Evolutionary conservation across 371 early-diverging fungal species (phyloP).

Genomic region (Apophysomyces variabilis): DNA sequence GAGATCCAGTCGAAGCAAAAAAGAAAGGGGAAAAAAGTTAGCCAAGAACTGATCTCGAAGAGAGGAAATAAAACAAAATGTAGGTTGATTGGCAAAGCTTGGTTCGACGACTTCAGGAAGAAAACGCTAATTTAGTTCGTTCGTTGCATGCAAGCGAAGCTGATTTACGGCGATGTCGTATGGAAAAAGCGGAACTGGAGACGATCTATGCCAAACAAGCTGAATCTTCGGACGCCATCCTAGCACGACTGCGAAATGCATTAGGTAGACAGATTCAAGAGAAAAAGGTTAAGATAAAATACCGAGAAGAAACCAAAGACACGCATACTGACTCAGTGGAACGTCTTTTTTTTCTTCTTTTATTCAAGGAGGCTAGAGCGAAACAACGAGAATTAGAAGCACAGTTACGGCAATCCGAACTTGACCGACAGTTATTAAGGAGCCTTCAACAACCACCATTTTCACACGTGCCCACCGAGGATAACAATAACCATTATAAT

Average conservation of each 20-base stretch:
- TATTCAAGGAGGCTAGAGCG: background rate
- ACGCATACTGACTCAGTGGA: too few relatives aligned
- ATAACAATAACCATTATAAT: too few relatives aligned
- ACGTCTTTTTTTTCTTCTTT: background rate
- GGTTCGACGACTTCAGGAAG: conserved; percentile 20
- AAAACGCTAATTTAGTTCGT: conserved; percentile 15
- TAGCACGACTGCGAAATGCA: conserved; percentile 1
- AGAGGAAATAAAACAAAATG: background rate
- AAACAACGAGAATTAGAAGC: conserved; percentile 3
- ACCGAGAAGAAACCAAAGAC: background rate
- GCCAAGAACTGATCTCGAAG: background rate
- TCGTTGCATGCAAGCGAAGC: conserved; percentile 6
- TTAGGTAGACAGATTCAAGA: background rate
- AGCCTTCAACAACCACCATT: background rate
- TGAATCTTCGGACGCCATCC: background rate
- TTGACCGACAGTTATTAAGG: background rate
- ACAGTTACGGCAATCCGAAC: background rate
- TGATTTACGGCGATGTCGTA: conserved; percentile 10
- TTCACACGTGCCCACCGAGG: background rate
- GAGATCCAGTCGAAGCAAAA: too few relatives aligned
- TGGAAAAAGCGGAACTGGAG: background rate
- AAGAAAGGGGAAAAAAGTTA: background rate
- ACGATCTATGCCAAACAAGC: conserved; percentile 2
- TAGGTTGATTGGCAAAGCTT: conserved; percentile 21
- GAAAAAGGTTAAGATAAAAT: background rate